These are phyloP conservation scores for Saussurea involucrata DNA, from an alignment of 129 eudicot genomes.

Conservation along the genomic window DNA sequence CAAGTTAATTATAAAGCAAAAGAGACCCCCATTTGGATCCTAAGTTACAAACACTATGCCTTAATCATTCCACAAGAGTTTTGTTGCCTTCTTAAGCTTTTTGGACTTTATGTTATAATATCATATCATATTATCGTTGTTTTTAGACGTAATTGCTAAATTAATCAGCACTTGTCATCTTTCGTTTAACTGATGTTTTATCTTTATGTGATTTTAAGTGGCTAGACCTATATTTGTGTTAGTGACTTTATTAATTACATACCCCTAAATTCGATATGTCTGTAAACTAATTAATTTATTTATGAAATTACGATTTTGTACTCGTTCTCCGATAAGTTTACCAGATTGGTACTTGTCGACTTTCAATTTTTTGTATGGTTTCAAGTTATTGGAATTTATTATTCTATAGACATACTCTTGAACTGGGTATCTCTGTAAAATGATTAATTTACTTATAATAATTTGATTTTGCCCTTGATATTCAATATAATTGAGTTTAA, in stretches of 20 bases:
- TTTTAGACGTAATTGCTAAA: not conserved
- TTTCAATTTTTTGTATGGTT: too few relatives aligned
- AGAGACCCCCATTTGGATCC: constrained; percentile 14
- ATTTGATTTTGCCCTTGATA: not conserved
- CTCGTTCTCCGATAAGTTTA: not conserved
- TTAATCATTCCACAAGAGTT: constrained; percentile 23
- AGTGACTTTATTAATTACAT: not conserved
- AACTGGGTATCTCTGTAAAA: too few relatives aligned
- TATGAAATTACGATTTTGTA: not conserved
- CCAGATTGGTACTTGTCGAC: not conserved
- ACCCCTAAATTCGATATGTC: not conserved
- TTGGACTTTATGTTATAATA: constrained; percentile 6
- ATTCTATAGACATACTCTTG: too few relatives aligned
- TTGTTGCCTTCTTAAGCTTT: constrained; percentile 19
- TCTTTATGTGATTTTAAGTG: not conserved
- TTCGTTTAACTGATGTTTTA: not conserved
- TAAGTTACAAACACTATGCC: constrained; percentile 24
- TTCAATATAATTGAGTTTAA: not conserved
- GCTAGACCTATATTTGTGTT: not conserved
- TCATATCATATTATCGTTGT: constrained; percentile 1
- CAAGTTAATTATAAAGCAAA: constrained; percentile 25
- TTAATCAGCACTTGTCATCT: not conserved
- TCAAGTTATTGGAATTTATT: not conserved
- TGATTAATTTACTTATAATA: too few relatives aligned
- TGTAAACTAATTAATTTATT: not conserved